Percentiles rank a stretch among this genome's conserved stretches.
Evolutionary conservation across 805 yeast species (phyloP).

Genomic region (Jamesozyma jinghongensis): DNA sequence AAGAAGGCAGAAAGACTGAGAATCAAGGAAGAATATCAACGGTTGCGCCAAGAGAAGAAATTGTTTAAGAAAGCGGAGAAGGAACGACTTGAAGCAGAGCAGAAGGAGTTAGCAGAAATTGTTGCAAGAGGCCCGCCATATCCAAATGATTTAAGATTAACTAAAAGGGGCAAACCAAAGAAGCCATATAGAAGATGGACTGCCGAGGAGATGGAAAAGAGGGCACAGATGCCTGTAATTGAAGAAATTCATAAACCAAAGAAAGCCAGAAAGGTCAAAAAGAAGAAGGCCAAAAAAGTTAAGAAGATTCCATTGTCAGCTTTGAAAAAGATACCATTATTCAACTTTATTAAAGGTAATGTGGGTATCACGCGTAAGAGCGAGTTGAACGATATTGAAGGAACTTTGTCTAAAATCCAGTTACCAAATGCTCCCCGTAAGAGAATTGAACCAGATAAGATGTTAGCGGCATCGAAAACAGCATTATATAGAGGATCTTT

Average conservation of each 20-base stretch:
- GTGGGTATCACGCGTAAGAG: constrained; percentile 2
- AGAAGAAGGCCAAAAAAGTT: constrained; percentile 15
- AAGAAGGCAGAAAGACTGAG: constrained; percentile 12
- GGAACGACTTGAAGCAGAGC: constrained; percentile 17
- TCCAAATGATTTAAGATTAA: constrained; percentile 24
- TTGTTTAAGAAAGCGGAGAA: constrained; percentile 15
- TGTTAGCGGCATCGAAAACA: too few relatives aligned
- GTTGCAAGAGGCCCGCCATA: constrained; percentile 30
- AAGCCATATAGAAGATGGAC: constrained; percentile 30
- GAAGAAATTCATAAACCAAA: constrained; percentile 5
- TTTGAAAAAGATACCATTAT: constrained; percentile 21
- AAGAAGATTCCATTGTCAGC: constrained; percentile 21
- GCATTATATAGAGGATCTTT: too few relatives aligned
- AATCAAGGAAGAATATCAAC: constrained; percentile 11
- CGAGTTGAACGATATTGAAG: constrained; percentile 18
- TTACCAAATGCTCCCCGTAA: not conserved
- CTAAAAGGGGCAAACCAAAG: constrained; percentile 28
- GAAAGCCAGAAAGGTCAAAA: constrained; percentile 15
- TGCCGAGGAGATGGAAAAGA: constrained; percentile 23
- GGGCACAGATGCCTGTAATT: constrained; percentile 15
- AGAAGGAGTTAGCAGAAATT: constrained; percentile 24
- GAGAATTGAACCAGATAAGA: too few relatives aligned
- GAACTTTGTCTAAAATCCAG: constrained; percentile 11
- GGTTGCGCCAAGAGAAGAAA: constrained; percentile 15
- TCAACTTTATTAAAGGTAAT: constrained; percentile 15